A percentile compares a stretch with the other conserved stretches of the same genome.
Conservation (phyloP, 768 basidiomycete genomes). For the Pleurotus pulmonarius region DNA sequence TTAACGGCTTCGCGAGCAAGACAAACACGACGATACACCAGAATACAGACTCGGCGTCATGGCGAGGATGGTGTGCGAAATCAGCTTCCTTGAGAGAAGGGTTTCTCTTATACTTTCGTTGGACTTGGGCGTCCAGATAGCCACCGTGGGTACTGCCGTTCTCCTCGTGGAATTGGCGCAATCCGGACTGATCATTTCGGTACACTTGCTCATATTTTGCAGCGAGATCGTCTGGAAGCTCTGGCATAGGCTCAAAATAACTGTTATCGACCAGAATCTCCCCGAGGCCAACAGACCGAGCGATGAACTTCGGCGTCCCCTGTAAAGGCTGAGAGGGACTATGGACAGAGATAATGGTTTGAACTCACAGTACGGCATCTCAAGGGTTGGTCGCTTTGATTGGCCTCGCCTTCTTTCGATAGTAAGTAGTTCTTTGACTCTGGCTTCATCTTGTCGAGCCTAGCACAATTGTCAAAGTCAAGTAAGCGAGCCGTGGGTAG, state of each 20-base stretch:
- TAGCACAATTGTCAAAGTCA: too few relatives aligned
- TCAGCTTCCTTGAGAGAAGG: background rate
- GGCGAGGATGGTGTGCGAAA: slow-evolving; percentile 9
- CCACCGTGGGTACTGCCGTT: background rate
- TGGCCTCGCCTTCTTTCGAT: too few relatives aligned
- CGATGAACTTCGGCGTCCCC: slow-evolving; percentile 11
- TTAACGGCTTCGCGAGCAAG: background rate
- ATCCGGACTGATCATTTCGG: background rate
- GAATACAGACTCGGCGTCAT: slow-evolving; percentile 11
- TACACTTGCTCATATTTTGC: background rate
- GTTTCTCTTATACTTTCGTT: background rate
- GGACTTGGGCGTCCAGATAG: background rate
- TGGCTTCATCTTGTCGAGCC: too few relatives aligned
- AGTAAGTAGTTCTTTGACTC: too few relatives aligned
- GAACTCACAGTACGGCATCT: too few relatives aligned
- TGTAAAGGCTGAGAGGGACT: background rate
- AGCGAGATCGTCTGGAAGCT: background rate
- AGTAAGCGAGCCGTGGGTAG: too few relatives aligned
- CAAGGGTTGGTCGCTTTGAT: too few relatives aligned
- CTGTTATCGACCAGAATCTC: background rate
- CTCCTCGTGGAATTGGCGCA: background rate
- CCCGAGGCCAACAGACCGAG: slow-evolving; percentile 8
- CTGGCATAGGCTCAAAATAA: background rate
- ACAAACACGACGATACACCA: slow-evolving; percentile 9
- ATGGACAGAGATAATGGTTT: too few relatives aligned